phyloP scores from a whole-genome alignment of 768 basidiomycete species.

The Suillus subaureus region DNA sequence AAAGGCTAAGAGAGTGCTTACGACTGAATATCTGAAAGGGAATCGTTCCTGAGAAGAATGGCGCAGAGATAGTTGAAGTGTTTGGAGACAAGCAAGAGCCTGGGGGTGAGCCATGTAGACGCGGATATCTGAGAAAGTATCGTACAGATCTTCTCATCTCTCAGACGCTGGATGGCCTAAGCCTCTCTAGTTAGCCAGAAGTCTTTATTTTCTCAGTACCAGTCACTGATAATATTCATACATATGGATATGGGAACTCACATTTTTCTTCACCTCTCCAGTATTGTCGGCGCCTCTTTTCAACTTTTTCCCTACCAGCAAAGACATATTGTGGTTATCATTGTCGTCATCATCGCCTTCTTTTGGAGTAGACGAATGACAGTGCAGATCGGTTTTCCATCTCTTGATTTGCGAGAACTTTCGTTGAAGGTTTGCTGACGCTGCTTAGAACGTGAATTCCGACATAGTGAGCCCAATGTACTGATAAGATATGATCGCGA shows the following conservation, averaged over 20 bases:
- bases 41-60: conserved; percentile 86
- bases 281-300: conserved; percentile 88
- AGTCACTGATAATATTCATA: background rate
- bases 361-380: conserved; percentile 20
- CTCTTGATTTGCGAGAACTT: conserved; percentile 35
- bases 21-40: conserved; percentile 83
- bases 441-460: conserved; percentile 70
- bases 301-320: conserved; percentile 56
- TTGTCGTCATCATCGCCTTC: conserved; percentile 62
- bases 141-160: conserved; percentile 72
- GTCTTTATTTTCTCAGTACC: conserved; percentile 45
- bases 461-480: conserved; percentile 84
- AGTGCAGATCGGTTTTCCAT: conserved; percentile 38
- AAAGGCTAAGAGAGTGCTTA: conserved; percentile 74
- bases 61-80: conserved; percentile 89
- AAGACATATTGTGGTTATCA: conserved; percentile 43
- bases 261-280: conserved; percentile 85
- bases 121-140: conserved; percentile 64
- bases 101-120: conserved; percentile 85
- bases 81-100: conserved; percentile 80
- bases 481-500: background rate
- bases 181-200: conserved; percentile 81
- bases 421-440: conserved; percentile 36
- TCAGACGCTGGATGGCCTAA: conserved; percentile 62
- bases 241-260: conserved; percentile 41